Percentiles rank a stretch among this genome's conserved stretches.
Evolutionary conservation across 106 monocot genomes (phyloP).

Genomic region (Acanthochlamys bracteata): DNA sequence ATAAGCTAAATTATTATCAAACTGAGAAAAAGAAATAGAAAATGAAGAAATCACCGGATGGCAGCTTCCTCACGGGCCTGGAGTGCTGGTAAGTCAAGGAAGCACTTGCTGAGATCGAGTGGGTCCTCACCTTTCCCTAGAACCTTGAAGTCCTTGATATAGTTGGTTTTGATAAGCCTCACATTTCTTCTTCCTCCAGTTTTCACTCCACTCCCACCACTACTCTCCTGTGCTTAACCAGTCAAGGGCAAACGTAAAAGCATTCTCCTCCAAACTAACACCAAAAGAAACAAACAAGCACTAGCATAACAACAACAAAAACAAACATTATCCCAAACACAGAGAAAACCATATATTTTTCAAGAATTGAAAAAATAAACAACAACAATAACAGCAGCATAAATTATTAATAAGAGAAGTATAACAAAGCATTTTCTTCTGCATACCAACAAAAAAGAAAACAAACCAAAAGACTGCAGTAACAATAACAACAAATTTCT

Average conservation of each 20-base stretch:
- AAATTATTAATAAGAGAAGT: too few relatives aligned
- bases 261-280: neutral
- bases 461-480: too few relatives aligned
- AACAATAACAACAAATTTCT: too few relatives aligned
- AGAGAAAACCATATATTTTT: too few relatives aligned
- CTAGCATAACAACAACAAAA: too few relatives aligned
- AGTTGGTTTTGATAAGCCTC: slow-evolving; percentile 62
- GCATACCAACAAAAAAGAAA: too few relatives aligned
- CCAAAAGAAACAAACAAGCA: neutral
- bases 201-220: slow-evolving; percentile 7
- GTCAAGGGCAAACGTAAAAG: neutral
- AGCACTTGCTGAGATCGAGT: slow-evolving; percentile 58
- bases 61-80: slow-evolving; percentile 77
- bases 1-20: too few relatives aligned
- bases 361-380: too few relatives aligned
- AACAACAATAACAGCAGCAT: too few relatives aligned
- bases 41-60: slow-evolving; percentile 50
- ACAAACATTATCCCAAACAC: too few relatives aligned
- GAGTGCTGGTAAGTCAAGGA: slow-evolving; percentile 46
- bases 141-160: slow-evolving; percentile 55
- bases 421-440: too few relatives aligned
- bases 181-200: slow-evolving; percentile 29
- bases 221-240: slow-evolving; percentile 46
- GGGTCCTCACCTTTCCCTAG: slow-evolving; percentile 56
- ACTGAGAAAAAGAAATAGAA: too few relatives aligned